Conservation (phyloP, 768 basidiomycete species). For the Phlebiopsis gigantea region DNA sequence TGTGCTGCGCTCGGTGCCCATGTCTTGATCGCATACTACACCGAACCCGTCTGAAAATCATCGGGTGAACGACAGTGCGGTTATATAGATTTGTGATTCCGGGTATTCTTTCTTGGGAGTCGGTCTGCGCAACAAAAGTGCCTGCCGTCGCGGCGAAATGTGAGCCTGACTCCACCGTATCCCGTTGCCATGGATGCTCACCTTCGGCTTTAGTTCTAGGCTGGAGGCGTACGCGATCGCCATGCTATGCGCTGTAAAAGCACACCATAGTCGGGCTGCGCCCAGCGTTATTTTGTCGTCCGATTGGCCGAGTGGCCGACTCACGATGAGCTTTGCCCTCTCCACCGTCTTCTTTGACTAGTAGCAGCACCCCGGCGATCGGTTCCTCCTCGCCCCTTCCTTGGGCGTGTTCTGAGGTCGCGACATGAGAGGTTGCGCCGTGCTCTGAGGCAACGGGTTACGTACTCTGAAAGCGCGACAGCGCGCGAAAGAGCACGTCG, state of each 20-base stretch:
- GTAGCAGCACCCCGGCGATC: constrained; percentile 57
- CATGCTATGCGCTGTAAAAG: constrained; percentile 81
- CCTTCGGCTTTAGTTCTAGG: constrained; percentile 51
- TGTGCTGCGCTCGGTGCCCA: not conserved
- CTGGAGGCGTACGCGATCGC: constrained; percentile 68
- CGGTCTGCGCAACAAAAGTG: constrained; percentile 29
- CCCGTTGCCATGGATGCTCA: no score
- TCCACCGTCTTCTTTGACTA: constrained; percentile 42
- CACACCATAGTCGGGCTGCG: constrained; percentile 73
- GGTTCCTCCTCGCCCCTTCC: constrained; percentile 39
- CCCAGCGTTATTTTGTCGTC: not conserved
- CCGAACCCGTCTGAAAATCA: not conserved
- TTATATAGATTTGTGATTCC: constrained; percentile 43
- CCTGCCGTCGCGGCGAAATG: constrained; percentile 21
- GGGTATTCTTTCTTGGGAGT: constrained; percentile 12
- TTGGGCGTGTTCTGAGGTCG: constrained; percentile 16
- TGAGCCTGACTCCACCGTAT: no score
- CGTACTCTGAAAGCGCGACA: constrained; percentile 52
- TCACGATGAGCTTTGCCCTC: constrained; percentile 24
- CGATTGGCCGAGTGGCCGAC: constrained; percentile 4
- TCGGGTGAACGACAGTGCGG: constrained; percentile 37
- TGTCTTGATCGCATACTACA: not conserved
- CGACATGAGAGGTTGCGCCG: not conserved
- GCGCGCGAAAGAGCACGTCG: constrained; percentile 38
- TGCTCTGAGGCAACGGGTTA: no score